Conservation (phyloP, 352 stramenopile genomes). For the Phytopythium oedochilum region DNA sequence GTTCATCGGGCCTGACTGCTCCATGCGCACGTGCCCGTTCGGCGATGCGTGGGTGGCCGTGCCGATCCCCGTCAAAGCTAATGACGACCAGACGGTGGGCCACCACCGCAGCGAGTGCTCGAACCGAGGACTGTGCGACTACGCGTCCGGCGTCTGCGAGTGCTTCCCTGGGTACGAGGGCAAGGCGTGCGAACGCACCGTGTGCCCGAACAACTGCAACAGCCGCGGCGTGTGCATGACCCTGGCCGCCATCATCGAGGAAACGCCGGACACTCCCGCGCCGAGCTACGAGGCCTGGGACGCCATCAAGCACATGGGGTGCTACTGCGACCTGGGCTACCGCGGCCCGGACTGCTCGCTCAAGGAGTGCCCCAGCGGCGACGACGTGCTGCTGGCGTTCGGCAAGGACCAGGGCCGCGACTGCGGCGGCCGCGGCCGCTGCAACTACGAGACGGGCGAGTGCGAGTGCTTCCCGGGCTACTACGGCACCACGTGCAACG, state of each 20-base stretch:
- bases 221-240: slow-evolving; percentile 92
- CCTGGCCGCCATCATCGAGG: slow-evolving; percentile 74
- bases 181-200: slow-evolving; percentile 88
- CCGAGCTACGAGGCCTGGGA: slow-evolving; percentile 85
- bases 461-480: slow-evolving; percentile 95
- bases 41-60: slow-evolving; percentile 61
- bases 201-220: slow-evolving; percentile 96
- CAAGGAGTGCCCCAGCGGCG: slow-evolving; percentile 92
- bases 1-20: slow-evolving; percentile 76
- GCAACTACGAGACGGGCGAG: slow-evolving; percentile 91
- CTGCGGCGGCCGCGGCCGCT: slow-evolving; percentile 94
- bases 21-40: slow-evolving; percentile 68
- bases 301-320: slow-evolving; percentile 91
- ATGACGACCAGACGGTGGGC: slow-evolving; percentile 7
- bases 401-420: slow-evolving; percentile 75
- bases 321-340: slow-evolving; percentile 93
- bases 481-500: slow-evolving; percentile 91
- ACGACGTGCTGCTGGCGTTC: slow-evolving; percentile 87
- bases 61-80: slow-evolving; percentile 51
- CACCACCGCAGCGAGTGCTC: slow-evolving; percentile 91
- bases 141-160: slow-evolving; percentile 84
- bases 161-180: slow-evolving; percentile 89
- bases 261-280: slow-evolving; percentile 1
- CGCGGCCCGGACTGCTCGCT: slow-evolving; percentile 94
- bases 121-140: slow-evolving; percentile 91